Base-by-base conservation (phyloP, 2,329 filamentous ascomycete genomes). In the Ophiobolus disseminans region DNA sequence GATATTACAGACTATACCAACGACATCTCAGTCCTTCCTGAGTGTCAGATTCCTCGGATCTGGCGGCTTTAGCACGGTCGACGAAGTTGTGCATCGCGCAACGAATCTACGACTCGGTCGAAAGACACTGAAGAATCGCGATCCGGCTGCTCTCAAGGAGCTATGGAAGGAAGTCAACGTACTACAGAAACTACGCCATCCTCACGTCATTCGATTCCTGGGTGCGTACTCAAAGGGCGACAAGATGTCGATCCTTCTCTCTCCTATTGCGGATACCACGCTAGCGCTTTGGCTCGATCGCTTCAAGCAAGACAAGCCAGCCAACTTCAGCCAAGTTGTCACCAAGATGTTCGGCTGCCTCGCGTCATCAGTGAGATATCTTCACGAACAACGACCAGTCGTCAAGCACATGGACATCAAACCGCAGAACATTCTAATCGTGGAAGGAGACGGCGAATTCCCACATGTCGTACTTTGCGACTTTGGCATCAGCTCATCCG, bases 371-470 rank as follows among this genome's bases (percentile, higher is more conserved):
- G 55, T 73, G 5, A 55, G 68, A 9, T 72, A 73, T 46, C 61
- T 73, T 5, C 70, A 73, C 20, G 69, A 70, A 45, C 68, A 72
- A 52, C 64, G 68, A 11, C 70, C 69, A 5, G 58, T 69, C 20
- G 53, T 72, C 22, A 72, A 65, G 37, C 70, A 73, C 22, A 68
- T 70, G 65, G 70, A 73, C 21, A 73, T 73, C 54, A 73, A 73
- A 42, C 70, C 70, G 3, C 65, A 72, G 48, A 73, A 73, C 62
- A 69, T 73, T 10, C 60, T 73, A n/a, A 61, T 73, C 9, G 60
- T 65, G 6, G 57, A 66, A 35, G 60, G 64, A 35, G 57, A 66
- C 23, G 49, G 60, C 35, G 62, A 66, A 13, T 60, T 64, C 39
- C 68, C 69, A 6, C 68, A 69, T 31, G 64, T 74, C 0, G 55